Conservation (phyloP, 2,329 filamentous ascomycete genomes). For the Pseudocercospora eumusae region DNA sequence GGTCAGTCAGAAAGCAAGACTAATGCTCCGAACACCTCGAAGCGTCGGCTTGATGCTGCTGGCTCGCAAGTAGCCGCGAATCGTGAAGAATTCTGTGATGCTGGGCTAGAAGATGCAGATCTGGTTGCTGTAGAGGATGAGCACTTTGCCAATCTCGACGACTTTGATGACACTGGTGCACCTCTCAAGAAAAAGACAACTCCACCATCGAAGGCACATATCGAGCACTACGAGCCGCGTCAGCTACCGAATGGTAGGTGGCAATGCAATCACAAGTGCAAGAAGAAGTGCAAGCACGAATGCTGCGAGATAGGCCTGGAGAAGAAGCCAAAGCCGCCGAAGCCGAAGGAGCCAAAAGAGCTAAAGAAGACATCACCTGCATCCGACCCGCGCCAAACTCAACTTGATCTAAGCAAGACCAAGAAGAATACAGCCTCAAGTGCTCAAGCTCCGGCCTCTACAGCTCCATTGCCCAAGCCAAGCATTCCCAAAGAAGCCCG, state of each 20-base stretch:
- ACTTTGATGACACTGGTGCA: slow-evolving; percentile 44
- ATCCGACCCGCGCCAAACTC: slow-evolving; percentile 35
- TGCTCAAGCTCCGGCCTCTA: not conserved
- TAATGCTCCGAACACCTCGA: slow-evolving; percentile 32
- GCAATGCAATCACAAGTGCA: slow-evolving; percentile 72
- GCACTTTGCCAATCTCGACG: slow-evolving; percentile 56
- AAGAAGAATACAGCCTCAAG: slow-evolving; percentile 23
- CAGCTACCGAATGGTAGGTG: slow-evolving; percentile 70
- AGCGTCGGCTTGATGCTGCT: slow-evolving; percentile 27
- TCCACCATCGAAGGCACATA: slow-evolving; percentile 11
- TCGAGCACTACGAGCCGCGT: slow-evolving; percentile 43
- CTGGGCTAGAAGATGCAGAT: slow-evolving; percentile 55
- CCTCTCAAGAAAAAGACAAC: slow-evolving; percentile 6
- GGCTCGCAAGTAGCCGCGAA: not conserved
- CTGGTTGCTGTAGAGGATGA: slow-evolving; percentile 48
- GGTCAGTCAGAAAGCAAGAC: slow-evolving; percentile 10
- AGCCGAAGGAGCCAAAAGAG: slow-evolving; percentile 39
- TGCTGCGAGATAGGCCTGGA: slow-evolving; percentile 73
- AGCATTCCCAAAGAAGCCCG: slow-evolving; percentile 21
- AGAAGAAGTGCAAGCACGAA: slow-evolving; percentile 69
- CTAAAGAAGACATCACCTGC: slow-evolving; percentile 33
- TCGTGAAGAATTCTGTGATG: slow-evolving; percentile 56
- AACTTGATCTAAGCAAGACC: slow-evolving; percentile 29
- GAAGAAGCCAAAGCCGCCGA: slow-evolving; percentile 57
- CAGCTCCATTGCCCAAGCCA: slow-evolving; percentile 11